These are phyloP conservation scores for Pyronema omphalodes DNA, from an alignment of 495 filamentous ascomycete species.

Conservation along the genomic window DNA sequence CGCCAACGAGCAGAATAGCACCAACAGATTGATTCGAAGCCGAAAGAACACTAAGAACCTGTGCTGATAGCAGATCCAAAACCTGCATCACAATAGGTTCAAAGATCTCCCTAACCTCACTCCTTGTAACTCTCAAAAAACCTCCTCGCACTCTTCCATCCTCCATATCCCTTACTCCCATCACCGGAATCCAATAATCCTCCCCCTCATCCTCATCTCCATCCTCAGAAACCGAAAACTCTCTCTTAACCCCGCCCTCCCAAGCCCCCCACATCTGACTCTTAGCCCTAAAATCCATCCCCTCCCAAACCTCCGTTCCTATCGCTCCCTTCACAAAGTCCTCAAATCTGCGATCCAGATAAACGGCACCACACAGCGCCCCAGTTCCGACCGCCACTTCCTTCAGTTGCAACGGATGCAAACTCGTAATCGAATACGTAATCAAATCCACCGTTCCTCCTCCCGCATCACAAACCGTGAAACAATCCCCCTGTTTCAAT, in stretches of 20 bases:
- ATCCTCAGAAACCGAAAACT: conserved; percentile 53
- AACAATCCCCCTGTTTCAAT: conserved; percentile 28
- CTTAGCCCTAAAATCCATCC: conserved; percentile 31
- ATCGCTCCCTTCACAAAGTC: conserved; percentile 42
- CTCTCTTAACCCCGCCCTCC: conserved; percentile 51
- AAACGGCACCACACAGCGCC: conserved; percentile 47
- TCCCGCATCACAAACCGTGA: conserved; percentile 32
- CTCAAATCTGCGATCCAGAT: conserved; percentile 51
- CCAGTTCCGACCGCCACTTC: conserved; percentile 33
- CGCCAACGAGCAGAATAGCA: conserved; percentile 29
- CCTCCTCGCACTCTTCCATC: conserved; percentile 42
- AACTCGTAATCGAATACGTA: conserved; percentile 28
- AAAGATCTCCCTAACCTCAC: conserved; percentile 26
- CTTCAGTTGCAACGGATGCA: conserved; percentile 25
- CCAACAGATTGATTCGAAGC: conserved; percentile 14
- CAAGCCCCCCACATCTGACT: conserved; percentile 50
- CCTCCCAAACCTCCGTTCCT: conserved; percentile 39
- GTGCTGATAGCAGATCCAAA: conserved; percentile 25
- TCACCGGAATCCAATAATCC: conserved; percentile 22
- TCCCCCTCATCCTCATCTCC: conserved; percentile 29
- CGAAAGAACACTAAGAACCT: conserved; percentile 22
- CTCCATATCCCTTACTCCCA: conserved; percentile 48
- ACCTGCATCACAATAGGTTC: conserved; percentile 27
- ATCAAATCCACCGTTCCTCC: conserved; percentile 34
- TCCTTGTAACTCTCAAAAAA: conserved; percentile 39